Conservation (phyloP, 2,329 filamentous ascomycete genomes). For the Aspergillus sojae region DNA sequence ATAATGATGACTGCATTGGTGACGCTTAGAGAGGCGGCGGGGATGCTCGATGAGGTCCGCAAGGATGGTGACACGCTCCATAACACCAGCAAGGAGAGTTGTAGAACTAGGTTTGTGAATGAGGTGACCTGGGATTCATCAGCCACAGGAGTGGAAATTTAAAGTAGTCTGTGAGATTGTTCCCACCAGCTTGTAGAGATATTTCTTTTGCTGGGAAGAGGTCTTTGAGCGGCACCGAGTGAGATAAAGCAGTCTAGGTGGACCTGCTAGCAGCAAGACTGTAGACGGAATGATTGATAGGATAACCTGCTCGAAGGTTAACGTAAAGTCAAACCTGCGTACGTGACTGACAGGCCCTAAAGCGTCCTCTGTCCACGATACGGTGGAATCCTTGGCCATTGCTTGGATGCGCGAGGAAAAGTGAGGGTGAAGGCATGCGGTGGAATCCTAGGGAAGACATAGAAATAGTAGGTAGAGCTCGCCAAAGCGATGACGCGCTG, state of each 20-base stretch:
- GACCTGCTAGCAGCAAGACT: not conserved
- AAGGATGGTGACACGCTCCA: not conserved
- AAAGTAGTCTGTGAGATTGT: not conserved
- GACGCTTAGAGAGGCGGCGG: not conserved
- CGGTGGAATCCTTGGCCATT: not conserved
- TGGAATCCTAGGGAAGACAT: not conserved
- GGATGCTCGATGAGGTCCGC: not conserved
- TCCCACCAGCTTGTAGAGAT: not conserved
- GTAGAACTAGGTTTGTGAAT: not conserved
- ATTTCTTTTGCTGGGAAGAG: not conserved
- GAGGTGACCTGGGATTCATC: not conserved
- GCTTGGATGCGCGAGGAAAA: not conserved
- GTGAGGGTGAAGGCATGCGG: not conserved
- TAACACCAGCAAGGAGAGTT: not conserved
- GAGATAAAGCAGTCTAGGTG: not conserved
- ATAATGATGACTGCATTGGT: conserved; percentile 5
- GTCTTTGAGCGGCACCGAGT: not conserved
- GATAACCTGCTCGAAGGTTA: not conserved
- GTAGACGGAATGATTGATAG: not conserved
- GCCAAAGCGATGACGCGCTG: conserved; percentile 2
- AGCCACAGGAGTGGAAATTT: not conserved
- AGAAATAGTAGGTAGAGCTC: not conserved
- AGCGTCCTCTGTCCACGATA: not conserved
- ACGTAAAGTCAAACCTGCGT: not conserved
- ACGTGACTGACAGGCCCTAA: not conserved